Evolutionary conservation across 176 grass and related monocot species (phyloP), one percentile per base, ranked within the genome.

Genomic region (Musa beccarii): DNA sequence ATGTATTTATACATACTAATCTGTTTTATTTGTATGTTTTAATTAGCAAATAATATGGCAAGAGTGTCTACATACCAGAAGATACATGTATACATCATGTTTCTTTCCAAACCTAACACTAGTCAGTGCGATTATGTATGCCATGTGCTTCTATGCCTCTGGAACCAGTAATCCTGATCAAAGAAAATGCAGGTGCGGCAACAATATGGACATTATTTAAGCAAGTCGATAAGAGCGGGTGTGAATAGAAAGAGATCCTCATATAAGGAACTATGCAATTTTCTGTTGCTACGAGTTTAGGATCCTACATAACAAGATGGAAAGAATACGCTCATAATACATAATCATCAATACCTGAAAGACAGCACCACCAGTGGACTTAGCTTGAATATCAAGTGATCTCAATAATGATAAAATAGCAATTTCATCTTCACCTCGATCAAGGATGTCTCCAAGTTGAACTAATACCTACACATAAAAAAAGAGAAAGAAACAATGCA

Each of bases 391-490:
- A 17, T 83, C 75, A 52, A 98, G 84, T 10, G 86, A 93, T 28
- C 83, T 89, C n/a, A 98, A 65, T 10, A 98, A 85, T 29, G 94
- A 98, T 2, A 98, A 69, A 71, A 98, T 91, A 9, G 94, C 90
- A 11, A 98, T 93, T 80, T 98, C 94, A 79, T 93, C 88, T 67
- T 89, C 84, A 0, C 94, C 94, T 1, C 88, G 94, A 54, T 98
- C 94, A 74, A 98, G 94, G 77, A 98, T 83, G 78, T 98, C 94
- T 43, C 94, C 94, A 51, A 98, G 78, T 84, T 98, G 94, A 85
- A 98, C 94, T 61, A 93, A 69, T 16, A 98, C 67, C 90, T 97
- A 76, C 2, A 77, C 12, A 72, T 14, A 57, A 79, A 7, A 65
- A 54, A 29, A 59, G 10, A 55, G 16, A 16, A 14, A 61, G n/a